Evolutionary conservation across 1,139 yeast species (phyloP), one percentile per base, ranked within the genome.

Genomic region (Pichia norvegensis): DNA sequence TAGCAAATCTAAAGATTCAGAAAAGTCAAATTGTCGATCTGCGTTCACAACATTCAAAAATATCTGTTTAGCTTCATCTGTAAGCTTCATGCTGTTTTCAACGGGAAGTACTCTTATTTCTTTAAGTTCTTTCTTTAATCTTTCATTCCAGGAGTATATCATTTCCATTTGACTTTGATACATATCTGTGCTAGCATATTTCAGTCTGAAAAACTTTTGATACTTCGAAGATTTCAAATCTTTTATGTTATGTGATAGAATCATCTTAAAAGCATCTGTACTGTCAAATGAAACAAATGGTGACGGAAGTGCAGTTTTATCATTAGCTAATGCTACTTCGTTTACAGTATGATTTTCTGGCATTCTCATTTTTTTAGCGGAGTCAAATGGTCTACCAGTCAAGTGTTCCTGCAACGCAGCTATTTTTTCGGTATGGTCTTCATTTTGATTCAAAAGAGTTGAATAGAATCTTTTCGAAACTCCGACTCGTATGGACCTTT

Each of bases 331-430:
- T 7, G 38, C 40, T 14, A 46, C 20, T 10, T 33, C 21, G 8
- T 23, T 14, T 14, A 22, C 5, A 5, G 11, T n/a, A 2, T 19
- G 7, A 13, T 36, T 38, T 13, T 38, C 23, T 17, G 40, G 36
- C 3, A 37, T 25, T 10, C 20, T 4, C 20, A 41, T 33, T 2
- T 7, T 21, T 4, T 41, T 43, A 4, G 35, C 1, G 13, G 23
- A 19, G 21, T 48, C 48, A 37, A 48, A 46, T 1, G 51, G 51
- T 29, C 39, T 48, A 8, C 49, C 49, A 6, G 44, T 37, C 11
- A 44, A 33, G 16, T 38, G 25, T 20, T 33, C 33, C 4, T 35
- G 25, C 11, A 45, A 17, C 4, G 23, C 19, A 7, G 21, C 16
- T 31, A 23, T 40, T 31, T 35, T 36, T 36, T 36, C 29, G 8